Percentiles rank a stretch among this genome's conserved stretches.
These are phyloP conservation scores for Tylopilus sp. DNA, from an alignment of 1,284 basidiomycete genomes.

Conservation along the genomic window DNA sequence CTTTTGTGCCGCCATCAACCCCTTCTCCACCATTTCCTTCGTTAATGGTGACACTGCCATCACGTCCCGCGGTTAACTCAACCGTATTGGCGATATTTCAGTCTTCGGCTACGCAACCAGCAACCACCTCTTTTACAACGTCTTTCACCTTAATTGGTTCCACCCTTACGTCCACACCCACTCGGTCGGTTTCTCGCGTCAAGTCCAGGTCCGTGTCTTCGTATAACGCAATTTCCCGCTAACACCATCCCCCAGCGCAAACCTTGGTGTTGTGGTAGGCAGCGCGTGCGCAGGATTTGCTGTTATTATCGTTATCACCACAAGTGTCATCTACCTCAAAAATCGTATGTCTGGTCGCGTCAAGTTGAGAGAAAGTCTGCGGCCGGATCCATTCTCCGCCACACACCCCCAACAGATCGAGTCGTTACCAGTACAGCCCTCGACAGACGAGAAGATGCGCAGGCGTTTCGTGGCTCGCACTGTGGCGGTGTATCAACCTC, in stretches of 20 bases:
- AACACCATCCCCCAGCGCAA: not conserved
- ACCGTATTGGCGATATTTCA: not conserved
- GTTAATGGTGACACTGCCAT: not conserved
- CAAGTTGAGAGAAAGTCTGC: not conserved
- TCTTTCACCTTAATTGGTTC: not conserved
- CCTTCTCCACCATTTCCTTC: not conserved
- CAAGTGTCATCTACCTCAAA: conserved; percentile 3
- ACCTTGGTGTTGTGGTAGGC: conserved; percentile 3
- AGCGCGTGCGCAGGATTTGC: conserved; percentile 8
- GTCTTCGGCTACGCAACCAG: not conserved
- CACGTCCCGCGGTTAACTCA: not conserved
- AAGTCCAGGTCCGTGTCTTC: not conserved
- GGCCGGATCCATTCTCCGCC: conserved; percentile 3
- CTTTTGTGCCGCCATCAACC: not conserved
- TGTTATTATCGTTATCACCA: not conserved
- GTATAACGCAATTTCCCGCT: no score
- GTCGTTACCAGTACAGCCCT: not conserved
- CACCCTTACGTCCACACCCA: not conserved
- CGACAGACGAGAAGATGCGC: conserved; percentile 3
- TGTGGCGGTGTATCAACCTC: not conserved
- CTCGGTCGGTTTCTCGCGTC: not conserved
- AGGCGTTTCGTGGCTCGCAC: not conserved
- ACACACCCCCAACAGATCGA: not conserved
- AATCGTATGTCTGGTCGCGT: not conserved
- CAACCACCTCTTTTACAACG: not conserved